phyloP scores from a whole-genome alignment of 345 rosid species.

The Melaleuca alternifolia region DNA sequence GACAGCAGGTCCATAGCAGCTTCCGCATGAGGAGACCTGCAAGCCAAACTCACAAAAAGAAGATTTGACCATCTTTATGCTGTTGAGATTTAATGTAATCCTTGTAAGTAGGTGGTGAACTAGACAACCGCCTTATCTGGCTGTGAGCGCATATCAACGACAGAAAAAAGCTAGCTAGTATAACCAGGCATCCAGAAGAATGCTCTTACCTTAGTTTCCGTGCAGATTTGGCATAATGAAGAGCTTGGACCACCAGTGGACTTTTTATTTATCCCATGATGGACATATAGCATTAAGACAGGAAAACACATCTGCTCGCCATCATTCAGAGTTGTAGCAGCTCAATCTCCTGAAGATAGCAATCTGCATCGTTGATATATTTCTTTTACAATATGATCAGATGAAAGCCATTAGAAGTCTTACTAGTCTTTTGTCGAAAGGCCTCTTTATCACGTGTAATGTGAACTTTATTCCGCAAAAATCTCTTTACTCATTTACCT shows the following conservation, averaged over 20 bases:
- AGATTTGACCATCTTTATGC: neutral
- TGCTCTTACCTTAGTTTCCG: neutral
- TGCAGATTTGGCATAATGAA: neutral
- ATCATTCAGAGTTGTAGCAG: neutral
- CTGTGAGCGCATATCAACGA: neutral
- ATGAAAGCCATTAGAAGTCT: neutral
- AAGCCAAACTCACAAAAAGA: neutral
- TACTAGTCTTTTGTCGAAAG: neutral
- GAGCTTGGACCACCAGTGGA: neutral
- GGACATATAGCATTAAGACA: neutral
- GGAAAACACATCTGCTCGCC: neutral
- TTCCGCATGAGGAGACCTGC: neutral
- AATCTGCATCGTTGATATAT: neutral
- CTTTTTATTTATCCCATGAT: neutral
- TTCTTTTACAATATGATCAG: neutral
- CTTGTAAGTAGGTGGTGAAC: neutral
- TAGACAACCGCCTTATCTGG: neutral
- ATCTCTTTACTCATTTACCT: neutral
- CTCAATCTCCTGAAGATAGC: neutral
- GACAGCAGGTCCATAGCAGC: neutral
- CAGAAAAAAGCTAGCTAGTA: neutral
- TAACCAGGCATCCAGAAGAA: neutral
- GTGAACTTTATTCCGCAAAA: neutral
- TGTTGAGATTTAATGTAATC: neutral
- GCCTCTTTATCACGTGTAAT: neutral